Base-by-base conservation (phyloP, 352 stramenopile genomes). In the Globisporangium canariense region DNA sequence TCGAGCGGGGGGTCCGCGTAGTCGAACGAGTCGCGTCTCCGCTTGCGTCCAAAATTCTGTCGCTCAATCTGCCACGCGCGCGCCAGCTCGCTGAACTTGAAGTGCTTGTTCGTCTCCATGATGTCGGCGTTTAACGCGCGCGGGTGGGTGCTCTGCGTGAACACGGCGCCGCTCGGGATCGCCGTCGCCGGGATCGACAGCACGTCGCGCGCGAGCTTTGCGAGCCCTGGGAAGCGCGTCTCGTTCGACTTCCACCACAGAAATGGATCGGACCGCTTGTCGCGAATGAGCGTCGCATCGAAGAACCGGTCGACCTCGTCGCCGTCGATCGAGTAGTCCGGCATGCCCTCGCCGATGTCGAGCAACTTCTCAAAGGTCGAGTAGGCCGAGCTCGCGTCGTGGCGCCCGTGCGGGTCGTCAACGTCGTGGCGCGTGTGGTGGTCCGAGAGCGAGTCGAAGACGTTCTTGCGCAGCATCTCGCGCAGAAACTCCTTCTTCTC, bases 231-330 rank as follows among this genome's bases (percentile, higher is more conserved):
- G 60, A 92, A 92, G 32, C 83, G 78, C 41, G 83, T 90, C 62
- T 88, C 83, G 64, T 92, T 92, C 49, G 83, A 92, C 64, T 89
- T 92, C 83, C 83, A 92, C 83, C 83, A 92, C 59, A 92, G 58
- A 52, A 92, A 89, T 59, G 83, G 83, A 52, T 92, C 83, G 11
- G 83, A 92, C 14, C 81, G 78, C 64, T 92, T 92, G 69, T 92
- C 83, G 8, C 83, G 81, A 62, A 92, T 86, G 32, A 92, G 74
- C 43, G 83, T 92, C 8, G 83, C 83, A 30, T 92, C 83, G 28
- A 92, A 92, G 68, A 92, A 92, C n/a, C 83, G 79, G 62, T 92
- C 83, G 4, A 92, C 83, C 45, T 92, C 83, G 41, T 92, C 83
- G 1, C 83, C 83, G 60, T 90, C 83, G 41, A 92, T 88, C 3